Evolutionary conservation across 2,329 filamentous ascomycete species (phyloP), one percentile per base, ranked within the genome.

Genomic region (Leptographium lundbergii): DNA sequence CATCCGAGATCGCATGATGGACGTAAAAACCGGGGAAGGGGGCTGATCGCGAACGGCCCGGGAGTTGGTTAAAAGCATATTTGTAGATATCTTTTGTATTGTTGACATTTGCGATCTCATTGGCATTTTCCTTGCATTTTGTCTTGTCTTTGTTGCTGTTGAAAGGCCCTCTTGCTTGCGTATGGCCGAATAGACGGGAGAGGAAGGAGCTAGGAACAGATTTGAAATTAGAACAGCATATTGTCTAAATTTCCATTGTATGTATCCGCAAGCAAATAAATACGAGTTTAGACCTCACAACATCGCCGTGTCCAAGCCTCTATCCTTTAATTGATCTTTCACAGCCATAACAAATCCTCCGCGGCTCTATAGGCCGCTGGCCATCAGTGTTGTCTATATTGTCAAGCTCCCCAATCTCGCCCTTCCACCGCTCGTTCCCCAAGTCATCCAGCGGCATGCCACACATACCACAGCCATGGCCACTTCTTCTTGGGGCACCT

Each of bases 311-410:
- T 42, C 39, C 5, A 1, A 45, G 5, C 7, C 4, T n/a, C 25
- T 55, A 84, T 59, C 78, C 79, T 57, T 76, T 73, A 54, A 83
- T 74, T 55, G 85, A 85, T 67, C 86, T 79, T 66, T 82, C 82
- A 69, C 88, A 91, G 17, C 87, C 88, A 72, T 91, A 89, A 68
- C 88, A 91, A 51, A 90, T 69, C 59, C 71, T 71, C 63, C 65
- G 65, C 45, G 66, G 57, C 3, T 29, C 32, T 29, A 14, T 17
- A 60, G 66, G 62, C 57, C 63, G 62, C 32, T 69, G 69, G 25
- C 68, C 65, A 1, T 57, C 58, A 45, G 59, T 62, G n/a, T 64
- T 63, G 22, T 61, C 64, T 14, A 63, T 64, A 10, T 65, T 65
- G 17, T 63, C 65, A 52, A 71, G 68, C 14, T 75, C 77, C 63